phyloP scores from a whole-genome alignment of 2,329 filamentous ascomycete species.

The Teratosphaeria nubilosa region DNA sequence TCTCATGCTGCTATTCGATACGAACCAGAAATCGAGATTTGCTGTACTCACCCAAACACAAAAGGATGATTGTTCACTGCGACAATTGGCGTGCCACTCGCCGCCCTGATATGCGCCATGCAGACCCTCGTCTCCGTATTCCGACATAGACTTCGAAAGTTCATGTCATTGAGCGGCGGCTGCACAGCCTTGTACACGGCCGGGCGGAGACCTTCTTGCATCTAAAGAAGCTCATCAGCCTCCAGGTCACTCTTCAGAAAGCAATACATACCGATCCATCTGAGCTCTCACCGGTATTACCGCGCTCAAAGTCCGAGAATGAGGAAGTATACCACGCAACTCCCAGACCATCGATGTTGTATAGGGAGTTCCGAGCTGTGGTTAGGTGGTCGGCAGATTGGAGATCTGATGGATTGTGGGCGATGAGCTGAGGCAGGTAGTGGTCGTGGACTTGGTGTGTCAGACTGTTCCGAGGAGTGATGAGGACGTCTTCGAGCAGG shows the following conservation, averaged over 20 bases:
- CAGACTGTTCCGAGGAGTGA: conserved; percentile 35
- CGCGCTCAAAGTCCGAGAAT: conserved; percentile 30
- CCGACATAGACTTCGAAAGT: conserved; percentile 42
- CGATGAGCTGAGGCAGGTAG: conserved; percentile 44
- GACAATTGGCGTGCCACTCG: conserved; percentile 38
- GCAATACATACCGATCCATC: conserved; percentile 11
- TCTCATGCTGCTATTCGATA: too few species aligned
- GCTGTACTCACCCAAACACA: conserved; percentile 33
- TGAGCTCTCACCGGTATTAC: conserved; percentile 15
- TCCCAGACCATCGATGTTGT: conserved; percentile 48
- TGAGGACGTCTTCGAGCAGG: conserved; percentile 45
- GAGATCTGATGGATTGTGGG: conserved; percentile 35
- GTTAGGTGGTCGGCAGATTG: conserved; percentile 35
- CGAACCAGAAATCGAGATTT: neutral
- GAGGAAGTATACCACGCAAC: conserved; percentile 44
- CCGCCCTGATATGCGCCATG: conserved; percentile 45
- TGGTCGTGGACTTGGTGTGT: conserved; percentile 42
- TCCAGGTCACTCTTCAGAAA: neutral
- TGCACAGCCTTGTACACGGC: conserved; percentile 42
- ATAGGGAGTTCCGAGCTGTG: conserved; percentile 40
- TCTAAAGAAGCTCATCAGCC: neutral
- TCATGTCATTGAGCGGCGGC: conserved; percentile 44
- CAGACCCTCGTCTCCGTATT: conserved; percentile 42
- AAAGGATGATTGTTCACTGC: conserved; percentile 47
- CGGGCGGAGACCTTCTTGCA: conserved; percentile 16